Evolutionary conservation across 768 basidiomycete genomes (phyloP), one percentile per base, ranked within the genome.

Genomic region (Goffeauzyma gilvescens): DNA sequence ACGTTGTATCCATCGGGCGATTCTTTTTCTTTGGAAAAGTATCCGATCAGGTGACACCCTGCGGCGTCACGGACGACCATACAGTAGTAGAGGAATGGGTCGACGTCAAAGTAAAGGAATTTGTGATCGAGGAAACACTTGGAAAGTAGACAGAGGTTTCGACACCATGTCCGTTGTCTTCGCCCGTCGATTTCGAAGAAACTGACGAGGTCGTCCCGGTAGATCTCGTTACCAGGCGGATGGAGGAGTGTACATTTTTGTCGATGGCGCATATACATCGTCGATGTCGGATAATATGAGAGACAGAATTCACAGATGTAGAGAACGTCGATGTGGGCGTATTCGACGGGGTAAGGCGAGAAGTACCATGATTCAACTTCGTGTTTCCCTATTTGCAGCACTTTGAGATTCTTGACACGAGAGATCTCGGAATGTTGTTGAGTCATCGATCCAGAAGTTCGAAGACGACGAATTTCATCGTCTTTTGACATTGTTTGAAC

Each of bases 301-400:
- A 96, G 73, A 63, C 93, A 98, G 69, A 90, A 90, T 66, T 98
- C 90, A 77, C 93, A 98, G 60, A 98, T 77, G 71, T 89, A 96
- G 33, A 98, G 72, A 49, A 89, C 69, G 15, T 89, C 86, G 21
- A 90, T 75, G 65, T 96, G 83, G 33, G 93, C 86, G 68, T 84
- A 96, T 67, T 96, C 93, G 66, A 84, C 81, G 9, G 93, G 93
- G 67, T 96, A 98, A 18, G 93, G 93, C 56, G 83, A 87, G 71
- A 96, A 96, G 66, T 98, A 98, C 93, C 93, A 98, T n/a, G 93
- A 80, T 55, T 98, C 93, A 53, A 98, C 84, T 66, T 93, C 85
- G 68, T 93, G 79, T 61, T 75, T 76, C 44, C 93, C 93, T 48
- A 98, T 96, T 63, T 90, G 86, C 22, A 98, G 73, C 45, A 82